Conservation (phyloP, 148 eudicot genomes). For the Fagopyrum homotropicum region DNA sequence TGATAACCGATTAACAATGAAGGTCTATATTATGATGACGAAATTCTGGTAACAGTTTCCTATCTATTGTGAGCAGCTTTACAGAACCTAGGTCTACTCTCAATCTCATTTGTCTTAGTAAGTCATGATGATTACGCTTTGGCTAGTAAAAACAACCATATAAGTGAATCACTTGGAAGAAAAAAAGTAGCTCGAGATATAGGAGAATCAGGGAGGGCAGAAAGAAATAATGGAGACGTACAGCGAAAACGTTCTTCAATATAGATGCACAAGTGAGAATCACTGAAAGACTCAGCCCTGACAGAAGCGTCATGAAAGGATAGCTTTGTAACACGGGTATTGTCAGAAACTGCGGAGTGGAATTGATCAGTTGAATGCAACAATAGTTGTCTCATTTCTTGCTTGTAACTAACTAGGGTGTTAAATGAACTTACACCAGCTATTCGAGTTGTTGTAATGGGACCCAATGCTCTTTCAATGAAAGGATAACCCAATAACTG, state of each 20-base stretch:
- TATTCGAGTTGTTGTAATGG: conserved; percentile 4
- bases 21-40: not conserved
- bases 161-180: not conserved
- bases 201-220: no score
- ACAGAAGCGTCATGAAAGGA: conserved; percentile 50
- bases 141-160: not conserved
- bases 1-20: not conserved
- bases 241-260: conserved; percentile 57
- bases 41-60: no score
- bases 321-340: conserved; percentile 48
- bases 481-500: conserved; percentile 7
- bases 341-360: conserved; percentile 13
- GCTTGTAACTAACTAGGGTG: not conserved
- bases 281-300: conserved; percentile 49
- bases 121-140: not conserved
- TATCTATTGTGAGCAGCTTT: no score
- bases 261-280: conserved; percentile 49
- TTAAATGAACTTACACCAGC: not conserved
- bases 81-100: no score
- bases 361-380: not conserved
- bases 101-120: not conserved
- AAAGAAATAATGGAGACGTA: conserved; percentile 22
- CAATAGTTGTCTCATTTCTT: no score
- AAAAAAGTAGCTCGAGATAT: not conserved
- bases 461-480: not conserved